Base-by-base conservation (phyloP, 2,329 filamentous ascomycete genomes). In the Cordyceps javanica region DNA sequence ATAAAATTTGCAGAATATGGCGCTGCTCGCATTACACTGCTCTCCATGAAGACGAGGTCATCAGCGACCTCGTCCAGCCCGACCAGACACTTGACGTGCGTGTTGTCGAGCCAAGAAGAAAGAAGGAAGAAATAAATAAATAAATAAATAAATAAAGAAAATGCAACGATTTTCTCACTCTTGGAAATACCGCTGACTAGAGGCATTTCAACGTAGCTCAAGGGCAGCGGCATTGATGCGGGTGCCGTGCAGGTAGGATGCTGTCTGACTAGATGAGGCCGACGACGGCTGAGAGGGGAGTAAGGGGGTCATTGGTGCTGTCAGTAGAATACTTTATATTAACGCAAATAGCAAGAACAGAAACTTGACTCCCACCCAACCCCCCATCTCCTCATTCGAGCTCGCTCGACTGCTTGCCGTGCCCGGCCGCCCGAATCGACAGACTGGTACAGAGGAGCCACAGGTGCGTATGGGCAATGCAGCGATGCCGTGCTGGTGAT, bases 191-290 rank as follows among this genome's bases (percentile, higher is more conserved):
- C n/a, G 36, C 8, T 11, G 23, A 42, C 9, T 5, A 52, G 50
- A 36, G 50, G 50, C 50, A 38, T 42, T 26, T 68, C 65, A 34
- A 79, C 70, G 61, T 76, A 80, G 10, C 75, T 79, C n/a, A n/a
- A 0, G 82, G 82, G 57, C 82, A 83, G 85, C 77, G 3, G 80
- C 81, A 63, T 86, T 86, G 66, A 86, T 80, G 50, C 81, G 77
- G 58, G 85, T 82, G 3, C 75, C 76, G 50, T 72, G 64, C 4
- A 71, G 64, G 1, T 84, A 85, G 1, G 50, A 77, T 74, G 2
- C 77, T 82, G 61, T 85, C 81, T 2, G 75, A 75, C 64, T 73
- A 77, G 9, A 79, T 82, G 46, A 86, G 69, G 0, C 79, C 79
- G 51, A 82, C 63, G 5, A 82, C 75, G 30, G 65, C 70, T 68